Evolutionary conservation across 2,329 filamentous ascomycete species (phyloP).

Genomic region (Paecilomyces sp.): DNA sequence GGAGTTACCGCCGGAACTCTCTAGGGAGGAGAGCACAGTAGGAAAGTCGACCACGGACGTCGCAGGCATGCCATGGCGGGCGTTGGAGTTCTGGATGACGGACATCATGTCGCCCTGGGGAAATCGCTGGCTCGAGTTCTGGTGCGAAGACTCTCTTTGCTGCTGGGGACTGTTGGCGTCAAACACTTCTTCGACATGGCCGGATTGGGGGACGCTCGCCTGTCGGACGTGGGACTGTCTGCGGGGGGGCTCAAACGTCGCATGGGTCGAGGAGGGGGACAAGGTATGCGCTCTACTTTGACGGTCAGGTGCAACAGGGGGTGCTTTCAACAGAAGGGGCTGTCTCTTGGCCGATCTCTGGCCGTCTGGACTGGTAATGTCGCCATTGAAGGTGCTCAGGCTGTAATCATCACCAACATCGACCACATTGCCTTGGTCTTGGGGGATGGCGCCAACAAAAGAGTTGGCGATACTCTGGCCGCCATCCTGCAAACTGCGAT

Average conservation of each 20-base stretch:
- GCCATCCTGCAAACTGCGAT: conserved; percentile 76
- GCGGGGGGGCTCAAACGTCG: conserved; percentile 21
- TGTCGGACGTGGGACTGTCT: conserved; percentile 21
- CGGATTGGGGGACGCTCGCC: conserved; percentile 20
- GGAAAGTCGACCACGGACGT: conserved; percentile 36
- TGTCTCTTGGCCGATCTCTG: conserved; percentile 40
- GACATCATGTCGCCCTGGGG: conserved; percentile 43
- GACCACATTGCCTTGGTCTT: conserved; percentile 54
- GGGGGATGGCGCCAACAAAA: conserved; percentile 67
- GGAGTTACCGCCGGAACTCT: conserved; percentile 35
- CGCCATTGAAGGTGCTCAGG: conserved; percentile 26
- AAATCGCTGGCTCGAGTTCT: conserved; percentile 13
- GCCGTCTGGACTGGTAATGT: conserved; percentile 25
- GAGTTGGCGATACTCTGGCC: conserved; percentile 76
- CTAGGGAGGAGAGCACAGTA: conserved; percentile 38
- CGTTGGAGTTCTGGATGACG: conserved; percentile 41
- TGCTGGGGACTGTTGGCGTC: conserved; percentile 27
- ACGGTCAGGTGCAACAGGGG: conserved; percentile 20
- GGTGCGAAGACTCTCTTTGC: conserved; percentile 11
- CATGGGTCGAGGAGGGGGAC: conserved; percentile 25
- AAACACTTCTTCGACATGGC: conserved; percentile 39
- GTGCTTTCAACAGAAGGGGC: conserved; percentile 40
- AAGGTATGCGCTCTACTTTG: conserved; percentile 27
- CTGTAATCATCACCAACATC: conserved; percentile 52
- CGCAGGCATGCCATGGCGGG: conserved; percentile 30